Conservation (phyloP, 1,284 basidiomycete genomes). For the Rhodotorula mucilaginosa region DNA sequence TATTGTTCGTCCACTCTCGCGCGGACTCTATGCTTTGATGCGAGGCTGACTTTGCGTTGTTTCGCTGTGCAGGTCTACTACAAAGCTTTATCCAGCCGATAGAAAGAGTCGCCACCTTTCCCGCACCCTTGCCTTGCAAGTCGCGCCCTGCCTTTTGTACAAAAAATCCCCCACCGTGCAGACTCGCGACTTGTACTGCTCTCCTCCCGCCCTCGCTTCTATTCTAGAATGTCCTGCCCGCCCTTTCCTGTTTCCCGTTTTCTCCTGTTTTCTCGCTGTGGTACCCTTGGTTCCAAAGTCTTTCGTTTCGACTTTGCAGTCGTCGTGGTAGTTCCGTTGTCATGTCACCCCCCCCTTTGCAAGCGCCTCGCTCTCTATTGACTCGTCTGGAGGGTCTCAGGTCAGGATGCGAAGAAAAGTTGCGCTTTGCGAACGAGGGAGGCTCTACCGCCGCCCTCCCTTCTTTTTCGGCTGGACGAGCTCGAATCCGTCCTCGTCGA, state of each 20-base stretch:
- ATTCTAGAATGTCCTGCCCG: not conserved
- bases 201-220: not conserved
- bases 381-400: not conserved
- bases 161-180: not conserved
- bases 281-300: not conserved
- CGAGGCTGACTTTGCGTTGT: too few relatives aligned
- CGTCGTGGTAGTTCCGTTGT: not conserved
- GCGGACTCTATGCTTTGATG: not conserved
- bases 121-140: not conserved
- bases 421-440: not conserved
- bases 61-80: conserved; percentile 31
- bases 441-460: conserved; percentile 29
- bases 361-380: not conserved
- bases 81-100: conserved; percentile 32
- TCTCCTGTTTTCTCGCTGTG: not conserved
- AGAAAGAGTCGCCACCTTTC: not conserved
- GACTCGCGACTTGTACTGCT: too few relatives aligned
- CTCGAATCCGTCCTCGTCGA: conserved; percentile 86
- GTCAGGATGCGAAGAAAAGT: not conserved
- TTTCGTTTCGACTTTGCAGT: too few relatives aligned
- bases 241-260: not conserved
- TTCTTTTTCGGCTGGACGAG: conserved; percentile 63
- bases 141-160: not conserved
- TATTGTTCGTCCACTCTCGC: conserved; percentile 23
- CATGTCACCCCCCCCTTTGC: not conserved